Base-by-base conservation (phyloP, 768 basidiomycete species). In the Rhodotorula babjevae region DNA sequence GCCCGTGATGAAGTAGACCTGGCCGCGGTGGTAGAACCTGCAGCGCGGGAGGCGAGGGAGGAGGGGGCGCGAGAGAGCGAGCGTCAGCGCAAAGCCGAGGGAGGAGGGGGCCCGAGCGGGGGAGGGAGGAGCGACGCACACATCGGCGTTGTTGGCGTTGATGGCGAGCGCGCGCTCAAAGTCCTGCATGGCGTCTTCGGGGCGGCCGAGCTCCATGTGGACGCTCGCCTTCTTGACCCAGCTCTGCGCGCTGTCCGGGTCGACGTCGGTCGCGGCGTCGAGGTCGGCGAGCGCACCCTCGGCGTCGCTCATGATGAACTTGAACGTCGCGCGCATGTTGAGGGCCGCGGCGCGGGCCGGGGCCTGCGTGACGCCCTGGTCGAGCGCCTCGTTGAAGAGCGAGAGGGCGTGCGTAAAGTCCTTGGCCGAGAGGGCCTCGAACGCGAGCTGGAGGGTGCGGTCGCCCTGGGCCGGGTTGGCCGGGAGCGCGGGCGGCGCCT, bases 221-320 rank as follows among this genome's bases (percentile, higher is more conserved):
- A 98, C 93, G 77, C 90, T 92, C 23, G 95, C 96, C 72, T 98
- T 88, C 85, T 99, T 99, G 76, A 99, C 93, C 81, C 92, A 86
- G 76, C 87, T 90, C 82, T 97, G 95, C 0, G 92, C 92, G 88
- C 87, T 56, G 82, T 83, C 23, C 86, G 91, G 69, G 84, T 78
- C 81, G 44, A 95, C 82, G 63, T 85, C 82, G 66, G 95, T 83
- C 58, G 89, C 89, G 77, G 89, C 87, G 58, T 89, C 85, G 49
- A 98, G 84, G 81, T 98, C 95, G 4, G 82, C 84, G 79, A 93
- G 90, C 57, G 94, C 93, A 16, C 89, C 90, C 4, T 83, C 81
- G 36, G 93, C 86, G 75, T 98, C 90, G 55, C 88, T 89, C 69
- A 89, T 88, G 63, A 99, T 84, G 87, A 98, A 99, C 80, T 91